Conservation (phyloP, 2,329 filamentous ascomycete species). For the Pseudogymnoascus verrucosus region DNA sequence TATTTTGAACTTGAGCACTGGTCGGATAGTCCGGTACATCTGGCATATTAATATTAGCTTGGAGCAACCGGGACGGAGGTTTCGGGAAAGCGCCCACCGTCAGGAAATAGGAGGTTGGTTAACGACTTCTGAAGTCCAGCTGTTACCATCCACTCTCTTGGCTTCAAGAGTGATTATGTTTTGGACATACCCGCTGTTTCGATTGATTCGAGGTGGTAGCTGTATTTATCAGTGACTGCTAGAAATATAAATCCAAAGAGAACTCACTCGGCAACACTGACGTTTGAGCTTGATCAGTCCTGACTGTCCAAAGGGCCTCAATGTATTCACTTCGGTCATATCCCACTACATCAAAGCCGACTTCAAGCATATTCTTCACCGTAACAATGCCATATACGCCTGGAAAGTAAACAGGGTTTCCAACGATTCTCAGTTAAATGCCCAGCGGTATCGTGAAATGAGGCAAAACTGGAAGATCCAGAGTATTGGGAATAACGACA, state of each 20-base stretch:
- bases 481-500: background rate
- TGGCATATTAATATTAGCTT: background rate
- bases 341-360: slow-evolving; percentile 35
- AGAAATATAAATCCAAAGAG: background rate
- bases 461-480: background rate
- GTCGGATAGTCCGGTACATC: slow-evolving; percentile 12
- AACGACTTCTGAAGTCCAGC: slow-evolving; percentile 16
- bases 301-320: slow-evolving; percentile 38
- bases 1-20: slow-evolving; percentile 29
- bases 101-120: slow-evolving; percentile 36
- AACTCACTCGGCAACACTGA: slow-evolving; percentile 28
- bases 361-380: slow-evolving; percentile 34
- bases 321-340: slow-evolving; percentile 34
- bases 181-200: slow-evolving; percentile 17
- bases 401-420: background rate
- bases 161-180: slow-evolving; percentile 29
- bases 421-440: background rate
- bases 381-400: slow-evolving; percentile 11
- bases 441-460: background rate
- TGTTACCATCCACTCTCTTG: background rate
- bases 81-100: slow-evolving; percentile 23
- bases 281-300: slow-evolving; percentile 29
- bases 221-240: slow-evolving; percentile 13
- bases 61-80: background rate
- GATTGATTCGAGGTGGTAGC: slow-evolving; percentile 28